Base-by-base conservation (phyloP, 129 eudicot genomes). In the Centaurea solstitialis region DNA sequence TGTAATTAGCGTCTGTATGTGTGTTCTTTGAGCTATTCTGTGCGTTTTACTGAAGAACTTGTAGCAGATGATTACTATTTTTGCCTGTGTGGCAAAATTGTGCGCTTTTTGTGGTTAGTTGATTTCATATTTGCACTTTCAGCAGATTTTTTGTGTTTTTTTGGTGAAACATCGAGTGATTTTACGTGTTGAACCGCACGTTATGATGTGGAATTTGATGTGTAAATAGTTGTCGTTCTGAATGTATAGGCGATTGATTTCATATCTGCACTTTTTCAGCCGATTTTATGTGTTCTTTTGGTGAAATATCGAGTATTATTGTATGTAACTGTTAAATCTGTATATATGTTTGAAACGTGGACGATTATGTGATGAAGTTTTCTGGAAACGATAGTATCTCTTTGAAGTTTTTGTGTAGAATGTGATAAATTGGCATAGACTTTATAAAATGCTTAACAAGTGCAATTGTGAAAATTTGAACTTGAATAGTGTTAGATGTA, bases 211-310 rank as follows among this genome's bases (percentile, higher is more conserved):
- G 70, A 40, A 40, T 37, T 72, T 30, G 70, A 35, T 21, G 65
- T 69, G 59, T 68, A 1, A 18, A 74, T 73, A 18, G 47, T 61
- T 7, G 22, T 64, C 20, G 28, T 78, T 26, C n/a, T 62, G 61
- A 62, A 50, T 35, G 12, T 20, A 11, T 71, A 38, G 33, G 57
- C 33, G 21, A n/a, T 71, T 20, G 59, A 39, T 11, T 38, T 39
- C 28, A 20, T 39, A 71, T 39, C 30, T 4, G 59, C 65, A 1
- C 6, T n/a, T 57, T 26, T 71, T 71, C 59, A 74, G 47, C 38
- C n/a, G 50, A 72, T 73, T 82, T 68, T 67, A 77, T 47, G 40
- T 78, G 76, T 43, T 72, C 62, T 71, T 57, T 8, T 66, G 74
- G 76, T 66, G 66, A 73, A 76, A 40, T 71, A 10, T 37, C 68